phyloP scores from a whole-genome alignment of 139 green algal species.

The Pseudopediastrum boryanum region DNA sequence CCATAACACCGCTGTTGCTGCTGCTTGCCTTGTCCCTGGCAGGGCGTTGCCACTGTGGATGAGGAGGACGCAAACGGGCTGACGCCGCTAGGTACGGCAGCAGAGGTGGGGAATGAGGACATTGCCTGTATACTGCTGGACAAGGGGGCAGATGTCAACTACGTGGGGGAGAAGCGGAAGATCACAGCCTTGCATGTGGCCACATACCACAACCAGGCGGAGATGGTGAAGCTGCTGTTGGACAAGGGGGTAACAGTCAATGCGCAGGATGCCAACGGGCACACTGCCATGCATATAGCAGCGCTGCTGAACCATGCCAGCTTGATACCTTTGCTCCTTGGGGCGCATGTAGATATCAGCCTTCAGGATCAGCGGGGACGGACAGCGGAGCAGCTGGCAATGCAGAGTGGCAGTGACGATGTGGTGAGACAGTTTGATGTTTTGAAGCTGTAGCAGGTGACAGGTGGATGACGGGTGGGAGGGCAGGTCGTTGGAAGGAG shows the following conservation, averaged over 20 bases:
- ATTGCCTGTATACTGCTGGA: constrained; percentile 28
- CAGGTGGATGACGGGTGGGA: no score
- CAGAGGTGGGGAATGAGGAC: constrained; percentile 7
- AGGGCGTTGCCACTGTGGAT: constrained; percentile 19
- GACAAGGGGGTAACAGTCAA: constrained; percentile 24
- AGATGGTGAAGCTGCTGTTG: constrained; percentile 33
- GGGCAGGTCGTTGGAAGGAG: no score
- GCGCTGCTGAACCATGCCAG: constrained; percentile 26
- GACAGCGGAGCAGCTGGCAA: constrained; percentile 27
- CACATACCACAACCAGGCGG: constrained; percentile 33
- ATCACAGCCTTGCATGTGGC: constrained; percentile 38
- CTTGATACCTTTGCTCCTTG: constrained; percentile 28
- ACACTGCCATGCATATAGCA: constrained; percentile 38
- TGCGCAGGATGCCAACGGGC: constrained; percentile 36
- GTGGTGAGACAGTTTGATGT: constrained; percentile 38
- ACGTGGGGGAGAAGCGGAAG: constrained; percentile 3
- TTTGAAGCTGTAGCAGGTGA: constrained; percentile 9
- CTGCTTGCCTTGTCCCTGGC: background rate
- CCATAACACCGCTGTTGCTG: background rate
- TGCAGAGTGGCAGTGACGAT: constrained; percentile 30
- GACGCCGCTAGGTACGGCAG: constrained; percentile 31
- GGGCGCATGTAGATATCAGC: constrained; percentile 6
- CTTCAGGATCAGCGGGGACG: constrained; percentile 21
- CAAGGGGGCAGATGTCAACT: constrained; percentile 16
- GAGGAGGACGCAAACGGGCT: constrained; percentile 32